Conservation (phyloP, 2,329 filamentous ascomycete genomes). For the Penicillium nordicum region DNA sequence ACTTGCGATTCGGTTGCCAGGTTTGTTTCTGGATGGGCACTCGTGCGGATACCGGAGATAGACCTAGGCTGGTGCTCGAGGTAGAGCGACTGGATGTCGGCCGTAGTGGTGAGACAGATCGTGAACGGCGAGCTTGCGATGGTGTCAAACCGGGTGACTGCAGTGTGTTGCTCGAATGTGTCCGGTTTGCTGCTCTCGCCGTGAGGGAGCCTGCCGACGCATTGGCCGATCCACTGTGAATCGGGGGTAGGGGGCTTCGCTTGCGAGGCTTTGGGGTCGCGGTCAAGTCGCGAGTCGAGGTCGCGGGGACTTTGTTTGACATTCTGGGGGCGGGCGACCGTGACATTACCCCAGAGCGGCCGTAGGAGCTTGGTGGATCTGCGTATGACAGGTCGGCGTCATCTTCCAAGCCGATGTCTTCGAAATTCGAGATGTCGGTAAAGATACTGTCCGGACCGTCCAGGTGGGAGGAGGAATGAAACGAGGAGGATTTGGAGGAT, state of each 20-base stretch:
- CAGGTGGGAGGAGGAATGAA: conserved; percentile 71
- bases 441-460: conserved; percentile 66
- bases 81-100: conserved; percentile 24
- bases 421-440: conserved; percentile 77
- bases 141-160: conserved; percentile 28
- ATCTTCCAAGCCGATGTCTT: conserved; percentile 85
- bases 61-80: conserved; percentile 28
- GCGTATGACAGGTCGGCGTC: conserved; percentile 49
- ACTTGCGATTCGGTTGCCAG: conserved; percentile 46
- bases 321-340: conserved; percentile 29
- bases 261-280: conserved; percentile 25
- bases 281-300: conserved; percentile 36
- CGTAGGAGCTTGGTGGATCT: conserved; percentile 29
- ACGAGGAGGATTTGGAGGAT: conserved; percentile 86
- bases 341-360: conserved; percentile 22
- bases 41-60: conserved; percentile 25
- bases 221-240: conserved; percentile 28
- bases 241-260: conserved; percentile 22
- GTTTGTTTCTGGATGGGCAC: conserved; percentile 36
- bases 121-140: conserved; percentile 29
- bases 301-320: conserved; percentile 26
- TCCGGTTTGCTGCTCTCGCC: conserved; percentile 23
- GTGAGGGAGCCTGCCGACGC: conserved; percentile 24
- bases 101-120: conserved; percentile 31
- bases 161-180: conserved; percentile 19